Evolutionary conservation across 2,329 filamentous ascomycete species (phyloP).

Genomic region (Xylaria sp.): DNA sequence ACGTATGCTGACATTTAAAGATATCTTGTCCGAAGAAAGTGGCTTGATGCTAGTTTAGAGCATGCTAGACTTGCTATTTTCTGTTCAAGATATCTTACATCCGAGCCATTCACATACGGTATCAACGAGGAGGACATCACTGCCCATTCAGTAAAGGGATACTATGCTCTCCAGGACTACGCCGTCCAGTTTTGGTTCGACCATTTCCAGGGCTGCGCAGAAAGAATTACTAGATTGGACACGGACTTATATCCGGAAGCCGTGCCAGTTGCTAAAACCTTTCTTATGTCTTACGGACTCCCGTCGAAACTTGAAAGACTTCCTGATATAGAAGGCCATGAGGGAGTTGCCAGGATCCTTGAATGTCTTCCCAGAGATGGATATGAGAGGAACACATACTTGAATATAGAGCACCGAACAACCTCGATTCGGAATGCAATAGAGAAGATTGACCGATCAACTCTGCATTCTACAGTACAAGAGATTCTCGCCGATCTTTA

Average conservation of each 20-base stretch:
- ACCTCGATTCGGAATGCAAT: not conserved
- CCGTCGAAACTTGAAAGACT: not conserved
- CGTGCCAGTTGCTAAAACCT: not conserved
- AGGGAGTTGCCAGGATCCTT: not conserved
- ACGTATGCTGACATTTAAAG: not conserved
- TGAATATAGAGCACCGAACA: constrained; percentile 1
- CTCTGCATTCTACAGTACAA: not conserved
- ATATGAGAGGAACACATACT: not conserved
- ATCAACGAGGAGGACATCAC: not conserved
- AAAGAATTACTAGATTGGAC: not conserved
- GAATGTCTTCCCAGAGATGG: not conserved
- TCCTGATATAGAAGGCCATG: not conserved
- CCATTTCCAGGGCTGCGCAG: constrained; percentile 20
- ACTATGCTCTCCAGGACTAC: constrained; percentile 31
- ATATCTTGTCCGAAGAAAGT: not conserved
- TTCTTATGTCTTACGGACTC: not conserved
- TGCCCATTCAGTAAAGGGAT: constrained; percentile 9
- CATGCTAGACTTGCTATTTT: not conserved
- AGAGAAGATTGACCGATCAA: not conserved
- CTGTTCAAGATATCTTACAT: constrained; percentile 17
- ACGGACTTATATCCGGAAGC: not conserved
- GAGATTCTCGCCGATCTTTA: not conserved
- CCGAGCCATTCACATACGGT: not conserved
- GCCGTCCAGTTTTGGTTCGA: constrained; percentile 30
- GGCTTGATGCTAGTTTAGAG: not conserved